A percentile compares a stretch with the other conserved stretches of the same genome.
These are phyloP conservation scores for Yamadazyma scolyti DNA, from an alignment of 805 yeast genomes.

Conservation along the genomic window DNA sequence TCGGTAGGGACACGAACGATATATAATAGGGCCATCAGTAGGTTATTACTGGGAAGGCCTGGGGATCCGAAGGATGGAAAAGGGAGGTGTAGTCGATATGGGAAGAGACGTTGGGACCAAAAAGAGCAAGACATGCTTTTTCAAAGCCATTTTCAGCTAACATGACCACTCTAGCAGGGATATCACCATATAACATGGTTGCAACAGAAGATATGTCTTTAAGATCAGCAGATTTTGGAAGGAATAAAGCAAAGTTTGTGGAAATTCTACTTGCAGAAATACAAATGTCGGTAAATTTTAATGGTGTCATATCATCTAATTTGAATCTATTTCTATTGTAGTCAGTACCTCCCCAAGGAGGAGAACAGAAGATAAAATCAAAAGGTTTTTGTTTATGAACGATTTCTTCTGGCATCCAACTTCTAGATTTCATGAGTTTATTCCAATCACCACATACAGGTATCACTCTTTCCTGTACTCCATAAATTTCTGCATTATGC, in stretches of 20 bases:
- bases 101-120: conserved; percentile 41
- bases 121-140: conserved; percentile 56
- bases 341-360: conserved; percentile 85
- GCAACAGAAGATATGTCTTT: conserved; percentile 50
- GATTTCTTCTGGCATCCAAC: conserved; percentile 32
- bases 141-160: conserved; percentile 37
- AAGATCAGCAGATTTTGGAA: conserved; percentile 59
- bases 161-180: conserved; percentile 45
- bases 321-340: conserved; percentile 48
- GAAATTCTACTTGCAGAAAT: conserved; percentile 38
- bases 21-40: no score
- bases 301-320: conserved; percentile 43
- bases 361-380: conserved; percentile 67
- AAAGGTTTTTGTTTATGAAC: conserved; percentile 21
- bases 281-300: conserved; percentile 44
- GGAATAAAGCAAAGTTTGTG: conserved; percentile 51
- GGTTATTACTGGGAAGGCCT: no score
- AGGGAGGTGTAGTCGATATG: not conserved
- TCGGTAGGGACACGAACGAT: no score
- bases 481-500: conserved; percentile 65
- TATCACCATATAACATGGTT: conserved; percentile 39
- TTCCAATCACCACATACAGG: conserved; percentile 49
- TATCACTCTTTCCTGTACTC: conserved; percentile 49
- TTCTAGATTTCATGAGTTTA: conserved; percentile 16
- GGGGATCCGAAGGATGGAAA: no score